Base-by-base conservation (phyloP, 2,329 filamentous ascomycete genomes). In the Fusarium palustre region DNA sequence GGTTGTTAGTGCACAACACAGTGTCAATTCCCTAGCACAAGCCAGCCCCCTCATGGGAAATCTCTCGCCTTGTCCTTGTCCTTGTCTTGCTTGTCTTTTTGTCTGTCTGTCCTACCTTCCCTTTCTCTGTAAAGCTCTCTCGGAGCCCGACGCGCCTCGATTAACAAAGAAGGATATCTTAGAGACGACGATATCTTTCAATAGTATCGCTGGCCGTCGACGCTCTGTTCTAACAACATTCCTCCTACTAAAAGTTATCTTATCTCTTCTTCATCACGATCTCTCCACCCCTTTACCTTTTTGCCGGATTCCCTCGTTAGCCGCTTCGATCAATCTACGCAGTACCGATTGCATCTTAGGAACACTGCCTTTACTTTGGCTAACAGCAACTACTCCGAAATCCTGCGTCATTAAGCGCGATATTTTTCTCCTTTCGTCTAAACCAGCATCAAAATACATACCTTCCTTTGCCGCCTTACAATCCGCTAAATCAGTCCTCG, bases 41-140 rank as follows among this genome's bases (percentile, higher is more conserved):
- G 65, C 71, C 70, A 74, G 50, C 73, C 73, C 72, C 71, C 68
- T 66, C 69, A 60, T 61, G 62, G 30, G 54, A 60, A 68, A 73
- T 65, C 65, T 69, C 64, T 66, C 65, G 50, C 70, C 52, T 67
- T 31, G 58, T 45, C 53, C 36, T 39, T 34, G 33, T 34, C 33
- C 16, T 48, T 36, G 56, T 61, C 58, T 60, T n/a, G 39, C 10
- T 7, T 31, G 43, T 45, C 24, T 30, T 30, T 30, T 30, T 45
- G 24, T 55, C 60, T 52, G 62, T 66, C 66, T 38, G 36, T 39
- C n/a, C 58, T 70, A 54, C 69, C 61, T 56, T 63, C 55, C 65
- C 64, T 63, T 63, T 64, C 55, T 50, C 65, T 68, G 53, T 57
- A 61, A 53, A 64, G 56, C 68, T 69, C 61, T 55, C 53, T 61